Evolutionary conservation across 495 filamentous ascomycete genomes (phyloP), one percentile per base, ranked within the genome.

Genomic region (Penicillium alfredii): DNA sequence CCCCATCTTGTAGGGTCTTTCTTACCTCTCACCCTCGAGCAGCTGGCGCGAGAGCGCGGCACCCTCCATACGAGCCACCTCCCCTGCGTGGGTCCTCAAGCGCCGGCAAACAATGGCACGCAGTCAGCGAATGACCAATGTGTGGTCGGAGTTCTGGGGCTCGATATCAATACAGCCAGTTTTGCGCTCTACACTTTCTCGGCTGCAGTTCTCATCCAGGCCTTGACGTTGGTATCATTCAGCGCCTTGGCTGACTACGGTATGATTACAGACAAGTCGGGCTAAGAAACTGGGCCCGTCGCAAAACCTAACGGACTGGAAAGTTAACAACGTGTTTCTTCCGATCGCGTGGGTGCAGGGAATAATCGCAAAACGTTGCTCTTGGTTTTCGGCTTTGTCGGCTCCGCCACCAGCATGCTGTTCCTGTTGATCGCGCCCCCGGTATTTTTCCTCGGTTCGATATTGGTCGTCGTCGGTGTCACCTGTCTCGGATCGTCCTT

Each of bases 21-120:
- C 58, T 81, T 95, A 35, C 88, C 88, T 7, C 81, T 95, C 33
- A 84, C 87, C 7, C 71, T 95, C 33, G 88, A 95, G 54, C 86
- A 87, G 47, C 67, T 93, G 10, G 88, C 88, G 2, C 76, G 88
- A 40, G 88, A 89, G 54, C 79, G 81, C 61, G 87, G 86, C 20
- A 77, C 82, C 17, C 67, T 90, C 16, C 66, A 82, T 17, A 80
- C 73, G 6, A 68, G 58, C 40, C 53, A 50, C 28, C 47, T 54
- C 17, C 61, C 62, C 6, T 51, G 84, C 45, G 50, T 58, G 34
- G 58, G 61, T 9, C 42, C 53, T 0, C 32, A 25, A 7, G 38
- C 53, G 4, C 44, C 53, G 0, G 34, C 44, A 6, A 36, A 46
- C 9, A 45, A 57, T 16, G 40, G 38, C 37, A 40, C 48, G 4